These are phyloP conservation scores for Hypoxylon sp. DNA, from an alignment of 2,329 filamentous ascomycete species.

Conservation along the genomic window DNA sequence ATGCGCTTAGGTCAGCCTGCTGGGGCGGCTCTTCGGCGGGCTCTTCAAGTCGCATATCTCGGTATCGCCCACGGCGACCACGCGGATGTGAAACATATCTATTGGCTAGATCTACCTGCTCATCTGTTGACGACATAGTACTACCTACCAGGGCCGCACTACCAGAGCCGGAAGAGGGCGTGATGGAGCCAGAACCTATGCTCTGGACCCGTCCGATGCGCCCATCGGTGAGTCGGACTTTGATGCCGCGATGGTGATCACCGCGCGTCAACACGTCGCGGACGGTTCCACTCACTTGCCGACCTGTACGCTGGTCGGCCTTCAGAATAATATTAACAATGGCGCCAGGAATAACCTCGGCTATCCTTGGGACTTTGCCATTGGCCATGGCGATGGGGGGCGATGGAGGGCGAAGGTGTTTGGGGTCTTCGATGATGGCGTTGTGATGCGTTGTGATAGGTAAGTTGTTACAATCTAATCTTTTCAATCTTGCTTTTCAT, in stretches of 20 bases:
- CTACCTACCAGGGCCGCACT: slow-evolving; percentile 12
- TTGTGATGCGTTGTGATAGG: slow-evolving; percentile 34
- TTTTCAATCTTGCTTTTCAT: slow-evolving; percentile 25
- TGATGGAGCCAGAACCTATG: slow-evolving; percentile 56
- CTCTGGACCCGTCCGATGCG: slow-evolving; percentile 80
- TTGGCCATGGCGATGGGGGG: slow-evolving; percentile 24
- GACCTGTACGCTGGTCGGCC: slow-evolving; percentile 79
- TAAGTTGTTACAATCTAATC: slow-evolving; percentile 37
- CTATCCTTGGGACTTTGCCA: slow-evolving; percentile 59
- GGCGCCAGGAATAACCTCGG: slow-evolving; percentile 71
- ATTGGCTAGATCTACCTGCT: slow-evolving; percentile 22
- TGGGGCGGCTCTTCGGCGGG: slow-evolving; percentile 56
- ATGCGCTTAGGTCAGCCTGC: slow-evolving; percentile 65
- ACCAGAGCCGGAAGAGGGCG: slow-evolving; percentile 22
- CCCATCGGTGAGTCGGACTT: slow-evolving; percentile 79
- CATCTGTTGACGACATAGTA: slow-evolving; percentile 23
- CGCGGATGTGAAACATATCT: slow-evolving; percentile 39
- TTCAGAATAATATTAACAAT: slow-evolving; percentile 81
- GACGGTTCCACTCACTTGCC: slow-evolving; percentile 76
- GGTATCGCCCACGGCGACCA: slow-evolving; percentile 47
- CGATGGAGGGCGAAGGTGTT: slow-evolving; percentile 12
- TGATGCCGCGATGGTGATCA: slow-evolving; percentile 83
- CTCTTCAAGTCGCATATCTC: slow-evolving; percentile 55
- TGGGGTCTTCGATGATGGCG: slow-evolving; percentile 14
- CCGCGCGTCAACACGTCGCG: slow-evolving; percentile 77